Conservation (phyloP, 805 yeast species). For the Wickerhamiella dianesei region DNA sequence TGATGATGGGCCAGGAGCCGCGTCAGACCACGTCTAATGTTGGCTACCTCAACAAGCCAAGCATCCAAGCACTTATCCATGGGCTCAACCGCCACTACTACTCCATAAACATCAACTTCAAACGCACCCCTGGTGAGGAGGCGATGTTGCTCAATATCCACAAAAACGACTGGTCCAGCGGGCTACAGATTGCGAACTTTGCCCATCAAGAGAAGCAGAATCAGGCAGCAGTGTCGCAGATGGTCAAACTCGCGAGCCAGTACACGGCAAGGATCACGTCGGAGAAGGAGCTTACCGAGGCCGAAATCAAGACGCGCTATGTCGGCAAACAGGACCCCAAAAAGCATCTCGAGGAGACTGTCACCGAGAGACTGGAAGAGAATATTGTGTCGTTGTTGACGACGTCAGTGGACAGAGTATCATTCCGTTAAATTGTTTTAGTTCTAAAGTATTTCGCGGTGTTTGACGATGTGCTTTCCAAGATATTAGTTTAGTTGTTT, state of each 20-base stretch:
- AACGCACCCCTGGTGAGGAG: constrained; percentile 82
- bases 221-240: constrained; percentile 52
- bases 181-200: constrained; percentile 66
- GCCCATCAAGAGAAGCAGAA: constrained; percentile 64
- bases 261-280: constrained; percentile 85
- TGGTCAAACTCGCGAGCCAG: constrained; percentile 82
- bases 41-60: constrained; percentile 90
- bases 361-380: constrained; percentile 74
- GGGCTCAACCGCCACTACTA: constrained; percentile 95
- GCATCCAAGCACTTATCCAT: constrained; percentile 91
- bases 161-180: constrained; percentile 92
- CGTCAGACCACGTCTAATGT: constrained; percentile 94
- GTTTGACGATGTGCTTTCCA: too few relatives aligned
- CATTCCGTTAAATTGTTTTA: constrained; percentile 55
- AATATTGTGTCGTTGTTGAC: constrained; percentile 79
- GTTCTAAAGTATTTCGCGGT: too few relatives aligned
- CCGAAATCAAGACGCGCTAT: constrained; percentile 84
- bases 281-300: constrained; percentile 77
- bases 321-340: constrained; percentile 99
- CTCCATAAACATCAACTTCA: constrained; percentile 87
- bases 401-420: constrained; percentile 79
- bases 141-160: constrained; percentile 88
- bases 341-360: constrained; percentile 85
- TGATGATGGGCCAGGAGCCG: constrained; percentile 96
- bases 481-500: neutral